Percentiles rank a stretch among this genome's conserved stretches.
Evolutionary conservation across 1,284 basidiomycete species (phyloP).

Genomic region (Pterulicium gracile): DNA sequence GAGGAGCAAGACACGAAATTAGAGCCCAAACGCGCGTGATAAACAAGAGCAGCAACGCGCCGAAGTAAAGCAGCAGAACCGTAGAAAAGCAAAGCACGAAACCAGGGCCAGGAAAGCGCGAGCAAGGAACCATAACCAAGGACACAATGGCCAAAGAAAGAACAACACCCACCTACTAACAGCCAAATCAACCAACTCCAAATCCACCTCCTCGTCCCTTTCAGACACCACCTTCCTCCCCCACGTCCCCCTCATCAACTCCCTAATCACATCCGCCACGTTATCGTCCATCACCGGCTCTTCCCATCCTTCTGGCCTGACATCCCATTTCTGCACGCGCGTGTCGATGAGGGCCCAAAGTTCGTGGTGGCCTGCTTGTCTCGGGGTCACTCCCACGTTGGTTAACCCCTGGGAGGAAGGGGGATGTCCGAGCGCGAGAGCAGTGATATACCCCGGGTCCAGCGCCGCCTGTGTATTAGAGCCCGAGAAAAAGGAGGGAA

Average conservation of each 20-base stretch:
- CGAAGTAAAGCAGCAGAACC: no score
- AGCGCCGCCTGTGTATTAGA: conserved; percentile 15
- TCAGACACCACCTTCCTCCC: conserved; percentile 21
- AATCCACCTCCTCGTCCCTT: conserved; percentile 40
- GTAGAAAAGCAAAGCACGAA: no score
- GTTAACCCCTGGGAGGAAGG: no score
- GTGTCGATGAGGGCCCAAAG: conserved; percentile 58
- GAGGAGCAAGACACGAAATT: no score
- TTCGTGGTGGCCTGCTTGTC: conserved; percentile 28
- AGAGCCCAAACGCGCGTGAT: no score
- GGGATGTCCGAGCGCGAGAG: conserved; percentile 38
- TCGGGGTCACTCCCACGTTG: no score
- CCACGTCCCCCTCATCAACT: conserved; percentile 33
- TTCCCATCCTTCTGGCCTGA: conserved; percentile 59
- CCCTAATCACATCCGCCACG: conserved; percentile 29
- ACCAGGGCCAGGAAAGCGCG: no score
- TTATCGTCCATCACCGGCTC: conserved; percentile 46
- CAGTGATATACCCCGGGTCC: conserved; percentile 45
- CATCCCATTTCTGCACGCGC: conserved; percentile 56
- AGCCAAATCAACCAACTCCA: conserved; percentile 62
- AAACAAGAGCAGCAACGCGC: no score
- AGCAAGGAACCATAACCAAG: no score
- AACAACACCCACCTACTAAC: conserved; percentile 44
- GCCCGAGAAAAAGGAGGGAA: conserved; percentile 36
- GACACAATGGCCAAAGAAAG: no score